Conservation (phyloP, 2,329 filamentous ascomycete genomes). For the Epichloe elymi region DNA sequence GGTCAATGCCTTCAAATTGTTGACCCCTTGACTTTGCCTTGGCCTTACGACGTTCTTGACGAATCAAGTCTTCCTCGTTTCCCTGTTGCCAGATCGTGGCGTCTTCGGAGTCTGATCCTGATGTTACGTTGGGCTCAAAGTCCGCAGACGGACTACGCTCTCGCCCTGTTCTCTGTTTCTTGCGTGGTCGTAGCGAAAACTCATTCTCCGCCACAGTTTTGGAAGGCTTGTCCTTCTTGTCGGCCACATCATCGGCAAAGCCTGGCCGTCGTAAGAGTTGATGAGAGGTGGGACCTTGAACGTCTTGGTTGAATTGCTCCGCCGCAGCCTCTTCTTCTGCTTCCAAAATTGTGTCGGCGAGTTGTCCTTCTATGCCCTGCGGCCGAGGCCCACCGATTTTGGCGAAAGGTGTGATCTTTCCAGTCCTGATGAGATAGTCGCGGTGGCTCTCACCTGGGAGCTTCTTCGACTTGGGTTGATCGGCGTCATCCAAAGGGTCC, state of each 20-base stretch:
- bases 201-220: slow-evolving; percentile 27
- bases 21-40: slow-evolving; percentile 23
- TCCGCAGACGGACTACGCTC: slow-evolving; percentile 32
- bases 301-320: slow-evolving; percentile 25
- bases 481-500: slow-evolving; percentile 28
- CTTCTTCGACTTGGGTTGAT: slow-evolving; percentile 38
- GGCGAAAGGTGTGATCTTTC: slow-evolving; percentile 94
- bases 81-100: slow-evolving; percentile 24
- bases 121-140: slow-evolving; percentile 24
- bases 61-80: slow-evolving; percentile 25
- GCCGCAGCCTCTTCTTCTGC: slow-evolving; percentile 58
- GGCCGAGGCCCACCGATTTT: slow-evolving; percentile 55
- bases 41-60: slow-evolving; percentile 28
- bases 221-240: not conserved
- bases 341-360: slow-evolving; percentile 68
- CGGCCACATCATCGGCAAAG: slow-evolving; percentile 34
- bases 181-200: slow-evolving; percentile 45
- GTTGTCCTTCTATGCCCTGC: slow-evolving; percentile 49
- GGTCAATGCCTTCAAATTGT: slow-evolving; percentile 30
- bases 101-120: slow-evolving; percentile 21
- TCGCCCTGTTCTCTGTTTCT: slow-evolving; percentile 33
- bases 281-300: slow-evolving; percentile 48
- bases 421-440: slow-evolving; percentile 86
- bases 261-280: slow-evolving; percentile 62
- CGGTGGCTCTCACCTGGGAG: slow-evolving; percentile 71